Conservation (phyloP, 73 alveolate species). For the Paraurostyla sp. region DNA sequence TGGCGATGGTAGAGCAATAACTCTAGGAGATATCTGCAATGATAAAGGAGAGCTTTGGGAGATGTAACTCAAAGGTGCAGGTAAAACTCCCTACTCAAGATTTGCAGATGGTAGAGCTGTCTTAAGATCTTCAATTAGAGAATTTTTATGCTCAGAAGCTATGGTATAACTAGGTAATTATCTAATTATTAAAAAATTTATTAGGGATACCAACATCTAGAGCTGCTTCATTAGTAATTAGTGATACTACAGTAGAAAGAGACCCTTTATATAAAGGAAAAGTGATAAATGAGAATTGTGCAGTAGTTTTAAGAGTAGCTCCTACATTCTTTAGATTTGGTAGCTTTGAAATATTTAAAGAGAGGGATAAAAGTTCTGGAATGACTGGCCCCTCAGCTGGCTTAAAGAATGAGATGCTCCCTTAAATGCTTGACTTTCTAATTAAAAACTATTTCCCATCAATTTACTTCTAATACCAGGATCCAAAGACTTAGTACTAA, state of each 20-base stretch:
- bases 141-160: constrained; percentile 91
- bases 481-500: background rate
- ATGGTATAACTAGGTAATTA: constrained; percentile 70
- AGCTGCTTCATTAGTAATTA: constrained; percentile 81
- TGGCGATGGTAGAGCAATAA: constrained; percentile 91
- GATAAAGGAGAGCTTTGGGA: constrained; percentile 65
- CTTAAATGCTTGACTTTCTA: constrained; percentile 69
- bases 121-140: constrained; percentile 90
- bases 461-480: background rate
- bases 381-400: constrained; percentile 75
- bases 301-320: constrained; percentile 88
- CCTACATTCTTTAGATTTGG: constrained; percentile 80
- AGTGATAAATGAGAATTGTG: constrained; percentile 77
- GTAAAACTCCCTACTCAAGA: constrained; percentile 92
- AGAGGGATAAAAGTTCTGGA: constrained; percentile 54
- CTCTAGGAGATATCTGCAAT: constrained; percentile 77
- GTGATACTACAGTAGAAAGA: constrained; percentile 79
- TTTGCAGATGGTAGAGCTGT: constrained; percentile 95
- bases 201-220: constrained; percentile 83
- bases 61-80: constrained; percentile 90
- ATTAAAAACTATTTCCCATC: constrained; percentile 57
- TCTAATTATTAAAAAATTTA: background rate
- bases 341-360: constrained; percentile 72
- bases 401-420: constrained; percentile 69
- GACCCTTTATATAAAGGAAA: constrained; percentile 82